phyloP scores from a whole-genome alignment of 2,329 filamentous ascomycete genomes.

The Aspergillus ruber region DNA sequence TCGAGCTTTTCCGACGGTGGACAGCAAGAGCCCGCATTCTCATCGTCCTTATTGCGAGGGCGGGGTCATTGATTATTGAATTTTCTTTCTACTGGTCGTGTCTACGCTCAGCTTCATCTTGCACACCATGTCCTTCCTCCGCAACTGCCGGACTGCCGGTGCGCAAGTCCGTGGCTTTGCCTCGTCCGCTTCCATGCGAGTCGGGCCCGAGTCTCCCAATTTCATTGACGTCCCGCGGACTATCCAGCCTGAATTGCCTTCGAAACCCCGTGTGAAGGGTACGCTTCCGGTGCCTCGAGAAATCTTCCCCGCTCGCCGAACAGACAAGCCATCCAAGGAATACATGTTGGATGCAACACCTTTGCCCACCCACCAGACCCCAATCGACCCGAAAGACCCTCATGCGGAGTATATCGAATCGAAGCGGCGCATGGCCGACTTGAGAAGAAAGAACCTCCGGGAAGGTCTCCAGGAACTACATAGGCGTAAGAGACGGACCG shows the following conservation, averaged over 20 bases:
- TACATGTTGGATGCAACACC: constrained; percentile 59
- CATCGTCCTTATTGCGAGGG: constrained; percentile 5
- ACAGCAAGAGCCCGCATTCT: constrained; percentile 12
- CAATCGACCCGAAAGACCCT: constrained; percentile 29
- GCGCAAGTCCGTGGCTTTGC: constrained; percentile 36
- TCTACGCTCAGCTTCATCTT: constrained; percentile 1
- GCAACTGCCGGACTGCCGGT: constrained; percentile 29
- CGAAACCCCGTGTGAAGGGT: constrained; percentile 58
- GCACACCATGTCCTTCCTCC: constrained; percentile 31
- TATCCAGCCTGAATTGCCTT: constrained; percentile 59
- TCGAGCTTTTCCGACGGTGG: constrained; percentile 23
- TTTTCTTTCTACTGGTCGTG: neutral
- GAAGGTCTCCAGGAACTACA: constrained; percentile 66
- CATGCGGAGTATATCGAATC: constrained; percentile 52
- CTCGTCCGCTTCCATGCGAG: constrained; percentile 29
- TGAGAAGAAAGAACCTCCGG: constrained; percentile 64
- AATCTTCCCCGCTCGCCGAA: constrained; percentile 60
- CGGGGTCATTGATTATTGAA: neutral
- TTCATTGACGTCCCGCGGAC: constrained; percentile 77
- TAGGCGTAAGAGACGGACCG: constrained; percentile 51
- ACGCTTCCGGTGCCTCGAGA: constrained; percentile 75
- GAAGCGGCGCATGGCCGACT: constrained; percentile 66
- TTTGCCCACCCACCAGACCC: constrained; percentile 37
- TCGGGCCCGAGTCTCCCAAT: constrained; percentile 70
- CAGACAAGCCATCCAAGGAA: constrained; percentile 54